Base-by-base conservation (phyloP, 106 monocot species). In the Apostasia shenzhenica region DNA sequence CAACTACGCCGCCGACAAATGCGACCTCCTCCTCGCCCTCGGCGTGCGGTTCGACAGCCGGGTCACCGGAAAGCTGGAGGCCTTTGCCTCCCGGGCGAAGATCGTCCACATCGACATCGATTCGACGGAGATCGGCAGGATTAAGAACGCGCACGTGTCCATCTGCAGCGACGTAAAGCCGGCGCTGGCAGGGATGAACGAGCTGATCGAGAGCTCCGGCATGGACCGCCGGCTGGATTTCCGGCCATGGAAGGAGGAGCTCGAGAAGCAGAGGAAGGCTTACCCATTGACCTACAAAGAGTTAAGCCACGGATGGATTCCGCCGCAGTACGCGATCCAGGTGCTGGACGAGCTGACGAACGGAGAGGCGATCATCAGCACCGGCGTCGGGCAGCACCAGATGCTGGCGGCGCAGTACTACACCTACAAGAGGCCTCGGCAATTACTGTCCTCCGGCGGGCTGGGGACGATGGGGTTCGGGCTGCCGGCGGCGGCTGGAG, bases 361-460 rank as follows among this genome's bases (percentile, higher is more conserved):
- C n/a, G 83, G 86, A 4, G 82, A 86, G 63, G 82, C 86, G 9
- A 76, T 86, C 13, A 73, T 86, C 26, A 55, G 61, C 44, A 82
- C 86, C 12, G 86, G 86, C 11, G 86, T 86, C n/a, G 86, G 86
- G 51, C 86, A 86, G 73, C 86, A 80, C 48, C 86, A 87, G 71
- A 87, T 87, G 86, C 83, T 82, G 86, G 82, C 86, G 7, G 86
- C 86, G n/a, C 82, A 87, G 56, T 87, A 77, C 63, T 87, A 80
- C 53, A 59, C 55, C 1, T 83, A 80, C 63, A 80, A 83, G 70
- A 44, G 70, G 68, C 74, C 86, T 3, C 73, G 83, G 1, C 80
- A 72, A 54, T 87, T 82, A 80, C 77, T 87, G 6, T 74, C 86
- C 13, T 87, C 86, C 1, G 72, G 77, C 3, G 86, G 86, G 2